A percentile compares a stretch with the other conserved stretches of the same genome.
phyloP scores from a whole-genome alignment of 2,329 filamentous ascomycete genomes.

The Rhinocladiella similis region DNA sequence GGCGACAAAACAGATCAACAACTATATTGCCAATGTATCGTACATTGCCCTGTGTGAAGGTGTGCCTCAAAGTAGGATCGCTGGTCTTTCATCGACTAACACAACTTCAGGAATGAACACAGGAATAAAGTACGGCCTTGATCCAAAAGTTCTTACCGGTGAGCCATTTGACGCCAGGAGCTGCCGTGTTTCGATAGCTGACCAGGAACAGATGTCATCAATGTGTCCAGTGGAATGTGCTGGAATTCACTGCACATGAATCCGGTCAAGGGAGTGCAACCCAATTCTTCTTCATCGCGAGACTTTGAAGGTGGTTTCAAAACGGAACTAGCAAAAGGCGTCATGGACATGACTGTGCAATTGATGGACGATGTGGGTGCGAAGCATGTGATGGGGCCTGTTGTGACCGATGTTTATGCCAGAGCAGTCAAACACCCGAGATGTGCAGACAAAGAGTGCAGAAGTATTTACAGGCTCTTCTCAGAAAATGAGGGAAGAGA shows the following conservation, averaged over 20 bases:
- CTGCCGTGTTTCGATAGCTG: background rate
- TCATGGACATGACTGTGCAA: constrained; percentile 56
- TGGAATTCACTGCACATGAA: constrained; percentile 33
- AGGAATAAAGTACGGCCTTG: constrained; percentile 29
- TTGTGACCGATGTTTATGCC: constrained; percentile 53
- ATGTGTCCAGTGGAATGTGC: constrained; percentile 26
- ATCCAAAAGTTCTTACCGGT: constrained; percentile 30
- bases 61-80: background rate
- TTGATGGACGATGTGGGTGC: constrained; percentile 54
- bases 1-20: constrained; percentile 33
- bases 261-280: constrained; percentile 40
- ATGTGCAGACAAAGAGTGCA: constrained; percentile 56
- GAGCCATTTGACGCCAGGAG: background rate
- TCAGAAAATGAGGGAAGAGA: background rate
- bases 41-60: constrained; percentile 29
- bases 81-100: constrained; percentile 49
- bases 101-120: constrained; percentile 44
- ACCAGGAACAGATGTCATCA: constrained; percentile 41
- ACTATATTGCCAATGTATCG: constrained; percentile 30
- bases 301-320: constrained; percentile 48
- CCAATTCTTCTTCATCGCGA: constrained; percentile 38
- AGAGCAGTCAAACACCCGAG: constrained; percentile 51
- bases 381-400: constrained; percentile 50
- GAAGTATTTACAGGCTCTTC: constrained; percentile 50
- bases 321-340: constrained; percentile 60